Percentiles rank a stretch among this genome's conserved stretches.
Conservation (phyloP, 2,329 filamentous ascomycete genomes). For the Ceratocystis albifundus region DNA sequence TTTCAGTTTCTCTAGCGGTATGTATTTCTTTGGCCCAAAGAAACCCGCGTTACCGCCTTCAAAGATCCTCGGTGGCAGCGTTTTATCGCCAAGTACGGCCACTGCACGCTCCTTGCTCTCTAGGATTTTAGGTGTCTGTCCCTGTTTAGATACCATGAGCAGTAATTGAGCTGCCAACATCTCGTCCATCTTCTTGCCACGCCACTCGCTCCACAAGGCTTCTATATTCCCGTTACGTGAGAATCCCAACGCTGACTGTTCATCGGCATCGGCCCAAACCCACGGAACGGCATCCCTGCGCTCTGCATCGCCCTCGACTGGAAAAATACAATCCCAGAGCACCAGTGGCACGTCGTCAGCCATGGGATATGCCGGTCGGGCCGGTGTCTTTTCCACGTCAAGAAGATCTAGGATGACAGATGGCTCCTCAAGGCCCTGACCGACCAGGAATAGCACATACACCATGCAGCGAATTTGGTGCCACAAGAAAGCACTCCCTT, state of each 20-base stretch:
- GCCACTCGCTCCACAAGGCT: conserved; percentile 72
- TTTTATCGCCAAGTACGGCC: conserved; percentile 11
- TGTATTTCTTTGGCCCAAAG: conserved; percentile 34
- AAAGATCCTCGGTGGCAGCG: conserved; percentile 32
- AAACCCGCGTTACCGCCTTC: conserved; percentile 45
- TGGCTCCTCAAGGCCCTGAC: conserved; percentile 72
- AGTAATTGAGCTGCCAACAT: conserved; percentile 65
- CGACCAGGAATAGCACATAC: conserved; percentile 81
- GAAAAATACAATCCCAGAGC: conserved; percentile 92
- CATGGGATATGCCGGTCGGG: conserved; percentile 80
- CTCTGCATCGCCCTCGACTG: conserved; percentile 27
- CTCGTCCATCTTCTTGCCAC: conserved; percentile 79
- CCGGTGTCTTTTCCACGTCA: conserved; percentile 57
- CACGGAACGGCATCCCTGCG: conserved; percentile 56
- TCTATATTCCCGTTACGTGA: conserved; percentile 57
- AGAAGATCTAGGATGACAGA: conserved; percentile 62
- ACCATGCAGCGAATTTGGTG: conserved; percentile 96
- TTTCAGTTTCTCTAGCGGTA: conserved; percentile 42
- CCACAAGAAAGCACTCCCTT: conserved; percentile 91
- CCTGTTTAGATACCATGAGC: conserved; percentile 43
- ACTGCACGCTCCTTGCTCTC: conserved; percentile 14
- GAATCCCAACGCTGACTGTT: conserved; percentile 46
- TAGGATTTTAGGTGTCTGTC: conserved; percentile 23
- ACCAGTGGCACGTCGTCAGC: conserved; percentile 82
- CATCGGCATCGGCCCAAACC: conserved; percentile 61